Evolutionary conservation across 2,329 filamentous ascomycete genomes (phyloP).

Genomic region (Neopestalotiopsis clavispora): DNA sequence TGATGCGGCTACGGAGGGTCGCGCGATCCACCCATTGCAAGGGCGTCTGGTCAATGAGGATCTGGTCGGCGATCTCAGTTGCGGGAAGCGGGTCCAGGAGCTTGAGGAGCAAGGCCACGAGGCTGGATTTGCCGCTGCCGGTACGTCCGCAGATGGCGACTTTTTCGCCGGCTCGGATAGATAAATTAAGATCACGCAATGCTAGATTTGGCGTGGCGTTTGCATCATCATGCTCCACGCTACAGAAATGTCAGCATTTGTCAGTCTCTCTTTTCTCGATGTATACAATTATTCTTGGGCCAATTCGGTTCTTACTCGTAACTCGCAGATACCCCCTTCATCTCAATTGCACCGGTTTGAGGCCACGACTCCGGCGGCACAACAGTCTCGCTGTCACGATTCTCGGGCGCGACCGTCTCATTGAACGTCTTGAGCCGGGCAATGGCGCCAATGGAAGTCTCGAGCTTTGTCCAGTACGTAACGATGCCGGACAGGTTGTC

Average conservation of each 20-base stretch:
- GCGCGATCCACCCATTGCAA: conserved; percentile 37
- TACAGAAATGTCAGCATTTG: neutral
- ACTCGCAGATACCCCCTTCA: conserved; percentile 32
- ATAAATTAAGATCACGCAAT: conserved; percentile 33
- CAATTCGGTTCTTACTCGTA: too few species aligned
- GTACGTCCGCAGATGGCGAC: conserved; percentile 40
- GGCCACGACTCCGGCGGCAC: conserved; percentile 34
- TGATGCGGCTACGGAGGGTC: conserved; percentile 42
- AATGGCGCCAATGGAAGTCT: conserved; percentile 26
- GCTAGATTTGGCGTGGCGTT: too few species aligned
- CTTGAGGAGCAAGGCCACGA: conserved; percentile 44
- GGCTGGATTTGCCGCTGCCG: conserved; percentile 45
- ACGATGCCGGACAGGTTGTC: conserved; percentile 33
- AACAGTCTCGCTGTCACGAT: conserved; percentile 29
- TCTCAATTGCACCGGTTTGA: conserved; percentile 27
- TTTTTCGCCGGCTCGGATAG: conserved; percentile 36
- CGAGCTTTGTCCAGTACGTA: conserved; percentile 24
- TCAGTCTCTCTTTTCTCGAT: too few species aligned
- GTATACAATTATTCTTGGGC: too few species aligned
- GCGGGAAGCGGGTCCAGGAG: conserved; percentile 39
- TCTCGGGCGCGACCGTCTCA: conserved; percentile 29
- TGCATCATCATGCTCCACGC: conserved; percentile 1
- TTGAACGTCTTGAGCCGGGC: conserved; percentile 32
- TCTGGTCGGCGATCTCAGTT: conserved; percentile 28
- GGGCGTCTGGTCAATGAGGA: conserved; percentile 32